Conservation (phyloP, 163 green algal genomes). For the Chloromonas sp. region DNA sequence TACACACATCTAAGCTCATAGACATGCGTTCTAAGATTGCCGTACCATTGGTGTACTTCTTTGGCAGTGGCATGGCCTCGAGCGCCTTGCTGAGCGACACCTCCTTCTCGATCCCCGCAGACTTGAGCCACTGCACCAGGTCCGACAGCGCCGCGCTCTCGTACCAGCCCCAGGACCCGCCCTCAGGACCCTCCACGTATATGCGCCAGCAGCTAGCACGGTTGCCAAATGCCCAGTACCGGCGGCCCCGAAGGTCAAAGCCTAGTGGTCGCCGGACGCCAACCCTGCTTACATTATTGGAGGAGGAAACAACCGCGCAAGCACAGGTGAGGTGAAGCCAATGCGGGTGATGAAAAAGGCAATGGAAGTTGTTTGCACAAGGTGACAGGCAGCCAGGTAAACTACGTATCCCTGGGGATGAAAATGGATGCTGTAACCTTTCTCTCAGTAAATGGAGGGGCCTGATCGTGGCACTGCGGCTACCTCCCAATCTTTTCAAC, state of each 20-base stretch:
- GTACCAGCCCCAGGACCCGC: slow-evolving; percentile 60
- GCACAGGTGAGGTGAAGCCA: background rate
- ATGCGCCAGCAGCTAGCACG: slow-evolving; percentile 56
- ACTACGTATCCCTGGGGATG: too few species aligned
- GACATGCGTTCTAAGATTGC: too few species aligned
- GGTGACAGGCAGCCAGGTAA: too few species aligned
- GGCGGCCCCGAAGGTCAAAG: slow-evolving; percentile 46
- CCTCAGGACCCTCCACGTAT: slow-evolving; percentile 58
- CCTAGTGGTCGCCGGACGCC: slow-evolving; percentile 61
- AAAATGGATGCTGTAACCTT: too few species aligned
- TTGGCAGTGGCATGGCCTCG: slow-evolving; percentile 40
- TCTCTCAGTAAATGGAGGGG: too few species aligned
- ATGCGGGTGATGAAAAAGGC: too few species aligned
- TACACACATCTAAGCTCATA: too few species aligned
- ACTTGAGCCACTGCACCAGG: slow-evolving; percentile 59
- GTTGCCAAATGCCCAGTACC: slow-evolving; percentile 78
- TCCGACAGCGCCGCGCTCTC: slow-evolving; percentile 32
- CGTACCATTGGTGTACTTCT: slow-evolving; percentile 3
- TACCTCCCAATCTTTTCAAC: too few species aligned
- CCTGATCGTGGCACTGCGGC: too few species aligned
- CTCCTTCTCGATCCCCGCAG: slow-evolving; percentile 43
- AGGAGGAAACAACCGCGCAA: background rate
- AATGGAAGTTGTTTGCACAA: too few species aligned
- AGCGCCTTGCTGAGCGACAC: slow-evolving; percentile 50
- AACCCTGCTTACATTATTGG: slow-evolving; percentile 22